Evolutionary conservation across 306 rosid genomes (phyloP).

Genomic region (Prunus kanzakura): DNA sequence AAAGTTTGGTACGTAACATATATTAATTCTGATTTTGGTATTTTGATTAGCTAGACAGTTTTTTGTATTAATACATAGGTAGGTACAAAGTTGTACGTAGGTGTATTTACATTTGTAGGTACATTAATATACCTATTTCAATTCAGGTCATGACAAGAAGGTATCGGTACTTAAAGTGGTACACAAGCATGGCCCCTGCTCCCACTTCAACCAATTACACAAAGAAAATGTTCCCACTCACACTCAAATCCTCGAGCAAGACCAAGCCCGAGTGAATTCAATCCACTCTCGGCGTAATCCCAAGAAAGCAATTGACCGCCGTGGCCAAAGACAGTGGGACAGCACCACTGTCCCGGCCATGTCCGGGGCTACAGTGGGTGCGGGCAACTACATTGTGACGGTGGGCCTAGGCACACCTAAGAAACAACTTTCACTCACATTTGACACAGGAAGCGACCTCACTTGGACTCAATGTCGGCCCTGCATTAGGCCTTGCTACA

Average conservation of each 20-base stretch:
- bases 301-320: not conserved
- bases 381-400: slow-evolving; percentile 16
- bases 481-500: slow-evolving; percentile 50
- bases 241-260: slow-evolving; percentile 34
- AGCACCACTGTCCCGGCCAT: slow-evolving; percentile 9
- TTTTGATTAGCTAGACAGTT: no score
- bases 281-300: slow-evolving; percentile 33
- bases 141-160: slow-evolving; percentile 30
- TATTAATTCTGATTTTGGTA: no score
- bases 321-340: not conserved
- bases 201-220: slow-evolving; percentile 14
- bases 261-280: slow-evolving; percentile 37
- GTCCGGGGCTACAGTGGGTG: slow-evolving; percentile 4
- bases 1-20: no score
- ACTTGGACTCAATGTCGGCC: slow-evolving; percentile 73
- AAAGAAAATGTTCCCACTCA: slow-evolving; percentile 11
- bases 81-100: not conserved
- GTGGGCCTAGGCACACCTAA: slow-evolving; percentile 29
- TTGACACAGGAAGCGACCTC: slow-evolving; percentile 27
- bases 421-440: slow-evolving; percentile 4
- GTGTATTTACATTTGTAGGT: not conserved
- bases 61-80: no score
- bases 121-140: not conserved
- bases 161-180: slow-evolving; percentile 37
- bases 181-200: slow-evolving; percentile 62